Evolutionary conservation across 768 basidiomycete species (phyloP).

Genomic region (Boletus rubropictus): DNA sequence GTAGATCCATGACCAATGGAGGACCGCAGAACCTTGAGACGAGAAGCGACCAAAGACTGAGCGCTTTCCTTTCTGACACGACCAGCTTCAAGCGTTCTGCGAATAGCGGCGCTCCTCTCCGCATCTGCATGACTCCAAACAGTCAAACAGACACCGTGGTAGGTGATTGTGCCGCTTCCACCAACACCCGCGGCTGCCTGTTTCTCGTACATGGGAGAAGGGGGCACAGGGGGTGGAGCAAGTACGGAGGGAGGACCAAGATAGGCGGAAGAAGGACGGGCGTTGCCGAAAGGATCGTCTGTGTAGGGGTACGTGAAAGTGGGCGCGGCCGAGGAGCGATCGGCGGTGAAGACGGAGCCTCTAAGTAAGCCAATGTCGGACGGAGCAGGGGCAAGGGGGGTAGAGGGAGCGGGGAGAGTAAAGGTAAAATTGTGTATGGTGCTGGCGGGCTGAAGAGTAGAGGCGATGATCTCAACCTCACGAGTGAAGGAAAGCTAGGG

Average conservation of each 20-base stretch:
- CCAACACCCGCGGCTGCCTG: conserved; percentile 33
- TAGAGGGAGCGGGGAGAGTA: conserved; percentile 68
- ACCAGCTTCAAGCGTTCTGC: conserved; percentile 73
- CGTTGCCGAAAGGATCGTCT: conserved; percentile 63
- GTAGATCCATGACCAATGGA: conserved; percentile 41
- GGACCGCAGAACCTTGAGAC: conserved; percentile 59
- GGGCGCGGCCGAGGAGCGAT: conserved; percentile 57
- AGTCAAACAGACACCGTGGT: conserved; percentile 88
- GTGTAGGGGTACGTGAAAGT: conserved; percentile 71
- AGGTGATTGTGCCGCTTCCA: conserved; percentile 46
- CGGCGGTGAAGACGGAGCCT: conserved; percentile 64
- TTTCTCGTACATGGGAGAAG: conserved; percentile 31
- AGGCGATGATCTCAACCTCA: conserved; percentile 91
- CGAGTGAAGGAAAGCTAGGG: conserved; percentile 80
- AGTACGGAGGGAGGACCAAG: conserved; percentile 72
- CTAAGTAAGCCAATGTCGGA: conserved; percentile 58
- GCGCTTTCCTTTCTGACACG: conserved; percentile 75
- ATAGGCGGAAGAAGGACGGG: conserved; percentile 73
- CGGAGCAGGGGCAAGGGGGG: conserved; percentile 69
- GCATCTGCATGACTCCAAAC: conserved; percentile 96
- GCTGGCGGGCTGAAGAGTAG: conserved; percentile 88
- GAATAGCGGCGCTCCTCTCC: conserved; percentile 78
- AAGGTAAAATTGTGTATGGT: conserved; percentile 93
- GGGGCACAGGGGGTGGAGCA: conserved; percentile 28
- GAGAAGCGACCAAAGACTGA: conserved; percentile 63